These are phyloP conservation scores for Ophiocordyceps camponoti-saundersi DNA, from an alignment of 2,329 filamentous ascomycete species.

Conservation along the genomic window DNA sequence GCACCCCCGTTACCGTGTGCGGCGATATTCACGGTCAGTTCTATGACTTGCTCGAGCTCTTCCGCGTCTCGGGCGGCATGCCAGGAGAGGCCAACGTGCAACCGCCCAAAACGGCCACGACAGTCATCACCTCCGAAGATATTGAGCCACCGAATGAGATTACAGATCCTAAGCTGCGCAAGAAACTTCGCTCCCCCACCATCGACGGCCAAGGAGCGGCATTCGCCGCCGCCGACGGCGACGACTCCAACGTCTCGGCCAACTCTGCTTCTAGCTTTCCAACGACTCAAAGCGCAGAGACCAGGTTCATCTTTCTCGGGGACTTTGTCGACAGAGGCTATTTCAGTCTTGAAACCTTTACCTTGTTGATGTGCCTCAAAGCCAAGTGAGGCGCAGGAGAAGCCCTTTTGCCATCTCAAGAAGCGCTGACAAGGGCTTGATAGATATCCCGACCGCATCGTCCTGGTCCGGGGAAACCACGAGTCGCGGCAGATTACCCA, in stretches of 20 bases:
- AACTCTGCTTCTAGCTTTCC: conserved; percentile 97
- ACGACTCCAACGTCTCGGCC: conserved; percentile 88
- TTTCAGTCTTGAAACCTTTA: conserved; percentile 97
- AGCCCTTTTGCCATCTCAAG: neutral
- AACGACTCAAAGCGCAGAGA: conserved; percentile 41
- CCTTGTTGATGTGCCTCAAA: conserved; percentile 88
- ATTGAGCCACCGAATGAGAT: conserved; percentile 93
- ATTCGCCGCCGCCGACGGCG: conserved; percentile 42
- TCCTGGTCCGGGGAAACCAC: conserved; percentile 96
- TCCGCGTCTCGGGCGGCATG: conserved; percentile 94
- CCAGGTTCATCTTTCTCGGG: conserved; percentile 99
- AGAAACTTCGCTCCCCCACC: conserved; percentile 49
- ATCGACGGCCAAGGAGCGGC: conserved; percentile 23
- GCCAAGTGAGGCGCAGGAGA: conserved; percentile 27
- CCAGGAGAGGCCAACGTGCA: conserved; percentile 64
- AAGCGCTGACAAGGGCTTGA: conserved; percentile 57
- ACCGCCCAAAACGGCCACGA: conserved; percentile 48
- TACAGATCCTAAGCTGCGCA: conserved; percentile 83
- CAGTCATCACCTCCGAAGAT: conserved; percentile 75
- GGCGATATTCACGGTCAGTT: conserved; percentile 99
- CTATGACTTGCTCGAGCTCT: conserved; percentile 97
- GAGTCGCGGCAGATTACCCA: conserved; percentile 98
- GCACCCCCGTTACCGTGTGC: conserved; percentile 92
- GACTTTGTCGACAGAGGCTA: conserved; percentile 97
- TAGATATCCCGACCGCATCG: conserved; percentile 93